Conservation (phyloP, 164 flowering plant species). For the Berberis vulgaris region DNA sequence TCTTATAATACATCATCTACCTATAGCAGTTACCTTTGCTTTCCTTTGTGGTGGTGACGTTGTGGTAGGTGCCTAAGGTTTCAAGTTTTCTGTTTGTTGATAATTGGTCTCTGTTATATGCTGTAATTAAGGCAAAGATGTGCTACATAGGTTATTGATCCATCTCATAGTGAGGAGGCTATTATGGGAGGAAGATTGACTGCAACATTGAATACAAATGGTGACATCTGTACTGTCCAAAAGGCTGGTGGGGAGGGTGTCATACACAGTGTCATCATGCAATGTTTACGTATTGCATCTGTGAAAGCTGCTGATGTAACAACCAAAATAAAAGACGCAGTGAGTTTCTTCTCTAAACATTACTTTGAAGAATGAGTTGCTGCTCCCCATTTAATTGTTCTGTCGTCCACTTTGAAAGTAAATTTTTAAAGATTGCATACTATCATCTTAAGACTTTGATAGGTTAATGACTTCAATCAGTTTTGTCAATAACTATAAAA, state of each 20-base stretch:
- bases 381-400: too few relatives aligned
- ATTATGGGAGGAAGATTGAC: slow-evolving; percentile 90
- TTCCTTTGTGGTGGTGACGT: slow-evolving; percentile 53
- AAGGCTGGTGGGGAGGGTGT: slow-evolving; percentile 93
- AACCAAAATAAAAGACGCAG: slow-evolving; percentile 63
- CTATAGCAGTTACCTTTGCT: slow-evolving; percentile 86
- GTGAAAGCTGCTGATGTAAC: slow-evolving; percentile 76
- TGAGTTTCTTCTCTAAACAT: slow-evolving; percentile 31
- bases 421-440: too few relatives aligned
- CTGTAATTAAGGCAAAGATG: background rate
- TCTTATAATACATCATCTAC: slow-evolving; percentile 80
- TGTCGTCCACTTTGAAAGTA: too few relatives aligned
- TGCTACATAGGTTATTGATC: slow-evolving; percentile 60
- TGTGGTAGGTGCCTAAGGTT: slow-evolving; percentile 41
- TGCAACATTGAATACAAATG: slow-evolving; percentile 70
- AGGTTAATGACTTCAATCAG: too few relatives aligned
- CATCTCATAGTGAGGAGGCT: slow-evolving; percentile 81
- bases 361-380: background rate
- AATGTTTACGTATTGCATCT: slow-evolving; percentile 75
- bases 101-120: background rate
- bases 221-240: slow-evolving; percentile 91
- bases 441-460: too few relatives aligned
- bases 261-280: slow-evolving; percentile 66
- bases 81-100: background rate
- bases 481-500: too few relatives aligned